Percentiles rank a stretch among this genome's conserved stretches.
These are phyloP conservation scores for Trametes cinnabarina DNA, from an alignment of 768 basidiomycete species.

Conservation along the genomic window DNA sequence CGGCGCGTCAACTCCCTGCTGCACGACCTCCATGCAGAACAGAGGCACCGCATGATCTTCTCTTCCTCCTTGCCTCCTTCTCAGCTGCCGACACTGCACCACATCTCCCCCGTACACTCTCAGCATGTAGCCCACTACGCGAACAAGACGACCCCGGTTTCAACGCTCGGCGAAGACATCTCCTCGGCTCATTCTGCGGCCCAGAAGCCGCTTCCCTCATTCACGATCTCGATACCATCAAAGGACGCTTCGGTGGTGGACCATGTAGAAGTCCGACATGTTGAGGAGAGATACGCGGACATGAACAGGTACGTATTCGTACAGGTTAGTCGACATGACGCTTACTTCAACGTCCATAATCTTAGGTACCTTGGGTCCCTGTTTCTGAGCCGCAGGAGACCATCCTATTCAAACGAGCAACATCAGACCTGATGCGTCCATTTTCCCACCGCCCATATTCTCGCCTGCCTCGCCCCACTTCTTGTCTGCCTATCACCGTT, in stretches of 20 bases:
- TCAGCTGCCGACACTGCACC: neutral
- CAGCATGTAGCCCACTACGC: neutral
- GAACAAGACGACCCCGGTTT: neutral
- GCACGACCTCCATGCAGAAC: slow-evolving; percentile 65
- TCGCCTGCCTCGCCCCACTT: neutral
- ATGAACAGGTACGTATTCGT: slow-evolving; percentile 52
- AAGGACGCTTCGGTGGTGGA: slow-evolving; percentile 24
- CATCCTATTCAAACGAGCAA: neutral
- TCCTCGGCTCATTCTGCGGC: neutral
- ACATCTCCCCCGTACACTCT: neutral
- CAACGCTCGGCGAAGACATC: neutral
- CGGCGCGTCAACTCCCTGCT: slow-evolving; percentile 61
- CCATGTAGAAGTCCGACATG: slow-evolving; percentile 42
- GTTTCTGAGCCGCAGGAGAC: slow-evolving; percentile 57
- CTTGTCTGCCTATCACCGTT: neutral
- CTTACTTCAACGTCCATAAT: slow-evolving; percentile 5
- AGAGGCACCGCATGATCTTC: slow-evolving; percentile 60
- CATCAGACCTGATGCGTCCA: neutral
- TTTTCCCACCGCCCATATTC: neutral
- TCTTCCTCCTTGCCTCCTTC: slow-evolving; percentile 11
- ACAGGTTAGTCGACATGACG: neutral
- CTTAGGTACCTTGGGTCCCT: slow-evolving; percentile 60
- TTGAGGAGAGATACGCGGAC: slow-evolving; percentile 61
- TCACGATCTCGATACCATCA: slow-evolving; percentile 8
- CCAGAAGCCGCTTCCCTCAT: neutral